phyloP scores from a whole-genome alignment of 371 early-diverging fungal species.

The Mucor racemosus region DNA sequence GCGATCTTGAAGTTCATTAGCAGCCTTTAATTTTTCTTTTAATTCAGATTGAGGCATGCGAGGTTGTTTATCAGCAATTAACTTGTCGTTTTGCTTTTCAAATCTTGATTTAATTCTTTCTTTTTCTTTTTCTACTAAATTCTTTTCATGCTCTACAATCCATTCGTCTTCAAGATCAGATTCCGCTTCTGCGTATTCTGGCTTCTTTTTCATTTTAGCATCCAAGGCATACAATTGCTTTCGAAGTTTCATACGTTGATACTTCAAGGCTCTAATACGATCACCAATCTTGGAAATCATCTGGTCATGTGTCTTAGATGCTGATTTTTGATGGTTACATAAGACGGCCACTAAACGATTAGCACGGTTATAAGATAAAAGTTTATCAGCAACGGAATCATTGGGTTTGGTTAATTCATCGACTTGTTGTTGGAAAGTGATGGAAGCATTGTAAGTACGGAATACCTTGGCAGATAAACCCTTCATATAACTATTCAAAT shows the following conservation, averaged over 20 bases:
- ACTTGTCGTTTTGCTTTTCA: conserved; percentile 77
- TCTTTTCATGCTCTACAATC: conserved; percentile 65
- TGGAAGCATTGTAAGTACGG: conserved; percentile 97
- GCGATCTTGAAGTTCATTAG: conserved; percentile 50
- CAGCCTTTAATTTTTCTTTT: conserved; percentile 59
- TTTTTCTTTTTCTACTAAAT: conserved; percentile 63
- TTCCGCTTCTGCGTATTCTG: conserved; percentile 70
- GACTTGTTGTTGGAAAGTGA: conserved; percentile 91
- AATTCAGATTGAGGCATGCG: conserved; percentile 56
- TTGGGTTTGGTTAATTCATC: conserved; percentile 65
- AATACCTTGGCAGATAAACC: conserved; percentile 97
- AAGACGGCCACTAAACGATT: conserved; percentile 96
- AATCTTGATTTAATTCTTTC: conserved; percentile 63
- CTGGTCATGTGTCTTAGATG: conserved; percentile 78
- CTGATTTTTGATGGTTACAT: conserved; percentile 96
- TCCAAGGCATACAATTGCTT: conserved; percentile 71
- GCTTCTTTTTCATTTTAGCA: conserved; percentile 73
- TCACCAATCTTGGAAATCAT: conserved; percentile 84
- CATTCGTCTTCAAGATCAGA: conserved; percentile 85
- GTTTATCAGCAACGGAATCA: conserved; percentile 83
- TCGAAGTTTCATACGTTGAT: conserved; percentile 77
- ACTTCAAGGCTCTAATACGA: conserved; percentile 84
- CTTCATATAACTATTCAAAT: conserved; percentile 84
- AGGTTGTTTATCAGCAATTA: conserved; percentile 61
- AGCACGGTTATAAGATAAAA: conserved; percentile 94